Base-by-base conservation (phyloP, 768 basidiomycete genomes). In the Boletus rex-veris region DNA sequence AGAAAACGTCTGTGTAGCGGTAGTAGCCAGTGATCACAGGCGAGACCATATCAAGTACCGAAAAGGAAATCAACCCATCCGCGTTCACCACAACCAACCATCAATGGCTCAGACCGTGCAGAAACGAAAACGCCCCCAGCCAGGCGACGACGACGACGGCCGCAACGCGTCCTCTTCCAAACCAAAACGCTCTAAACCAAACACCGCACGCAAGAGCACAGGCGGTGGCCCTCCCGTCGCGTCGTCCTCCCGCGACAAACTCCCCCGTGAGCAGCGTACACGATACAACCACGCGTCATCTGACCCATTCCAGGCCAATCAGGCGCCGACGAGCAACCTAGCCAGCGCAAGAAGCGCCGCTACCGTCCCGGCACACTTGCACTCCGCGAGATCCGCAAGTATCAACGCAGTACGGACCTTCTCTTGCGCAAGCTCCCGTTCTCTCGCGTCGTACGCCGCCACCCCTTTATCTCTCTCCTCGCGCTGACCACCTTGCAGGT, bases 321-420 rank as follows among this genome's bases (percentile, higher is more conserved):
- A 24, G 54, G 54, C 24, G 61, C 58, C 43, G 64, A 60, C 26
- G 67, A 67, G 43, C 69, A 61, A 40, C 53, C 64, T 15, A 62
- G 38, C 2, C 60, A 62, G 45, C 66, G 62, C 73, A 75, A 77
- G 80, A 82, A 76, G 65, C 78, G 73, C 64, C 79, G 94, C n/a
- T 98, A 81, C 73, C 81, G 92, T 56, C 94, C 94, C 0, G 94
- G 94, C 9, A 95, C 92, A 4, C 83, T 90, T 53, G 94, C 94
- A 33, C 74, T 98, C 58, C 82, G 88, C 41, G 94, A 98, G 74
- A 96, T 98, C 48, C 81, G 95, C 63, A 91, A 88, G 68, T 98
- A 97, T 71, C 94, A 98, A 70, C 92, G 90, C 69, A 88, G 85
- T 62, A 97, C 94, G 7, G 93, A 95, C 66, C 76, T 97, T 40